These are phyloP conservation scores for Aspergillus sp. DNA, from an alignment of 2,329 filamentous ascomycete species.

Conservation along the genomic window DNA sequence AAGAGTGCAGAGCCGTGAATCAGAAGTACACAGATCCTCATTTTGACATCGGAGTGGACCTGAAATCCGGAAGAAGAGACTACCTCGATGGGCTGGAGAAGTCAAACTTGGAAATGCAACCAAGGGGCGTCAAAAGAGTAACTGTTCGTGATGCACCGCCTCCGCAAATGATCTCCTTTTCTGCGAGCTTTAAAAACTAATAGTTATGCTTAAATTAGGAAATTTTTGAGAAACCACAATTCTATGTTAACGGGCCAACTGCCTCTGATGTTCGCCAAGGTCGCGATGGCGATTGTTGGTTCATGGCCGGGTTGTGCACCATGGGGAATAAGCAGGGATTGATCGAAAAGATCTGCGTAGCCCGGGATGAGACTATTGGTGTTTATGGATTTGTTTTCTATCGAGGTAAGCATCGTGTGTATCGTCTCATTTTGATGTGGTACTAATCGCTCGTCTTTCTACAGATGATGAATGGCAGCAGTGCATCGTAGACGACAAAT, in stretches of 20 bases:
- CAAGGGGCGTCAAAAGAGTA: constrained; percentile 71
- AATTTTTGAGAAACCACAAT: constrained; percentile 71
- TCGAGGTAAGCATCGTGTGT: constrained; percentile 44
- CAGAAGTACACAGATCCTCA: constrained; percentile 83
- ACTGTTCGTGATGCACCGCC: constrained; percentile 31
- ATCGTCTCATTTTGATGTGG: background rate
- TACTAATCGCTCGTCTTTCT: constrained; percentile 2
- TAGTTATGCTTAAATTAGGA: constrained; percentile 44
- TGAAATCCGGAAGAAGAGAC: constrained; percentile 55
- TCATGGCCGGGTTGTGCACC: constrained; percentile 74
- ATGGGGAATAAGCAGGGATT: constrained; percentile 68
- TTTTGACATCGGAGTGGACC: constrained; percentile 76
- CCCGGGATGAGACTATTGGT: constrained; percentile 65
- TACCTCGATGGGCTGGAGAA: constrained; percentile 47
- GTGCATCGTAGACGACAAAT: constrained; percentile 85
- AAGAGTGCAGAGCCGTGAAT: constrained; percentile 69
- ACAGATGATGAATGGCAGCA: constrained; percentile 84
- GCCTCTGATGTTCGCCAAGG: constrained; percentile 77
- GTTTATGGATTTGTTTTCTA: constrained; percentile 85
- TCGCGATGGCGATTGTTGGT: constrained; percentile 77
- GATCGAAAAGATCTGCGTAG: constrained; percentile 70
- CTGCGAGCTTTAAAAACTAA: constrained; percentile 3
- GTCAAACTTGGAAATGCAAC: constrained; percentile 41
- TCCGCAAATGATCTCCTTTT: too few relatives aligned
- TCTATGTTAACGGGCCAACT: constrained; percentile 72